Conservation (phyloP, 306 rosid genomes). For the Elaeagnus macrophylla region DNA sequence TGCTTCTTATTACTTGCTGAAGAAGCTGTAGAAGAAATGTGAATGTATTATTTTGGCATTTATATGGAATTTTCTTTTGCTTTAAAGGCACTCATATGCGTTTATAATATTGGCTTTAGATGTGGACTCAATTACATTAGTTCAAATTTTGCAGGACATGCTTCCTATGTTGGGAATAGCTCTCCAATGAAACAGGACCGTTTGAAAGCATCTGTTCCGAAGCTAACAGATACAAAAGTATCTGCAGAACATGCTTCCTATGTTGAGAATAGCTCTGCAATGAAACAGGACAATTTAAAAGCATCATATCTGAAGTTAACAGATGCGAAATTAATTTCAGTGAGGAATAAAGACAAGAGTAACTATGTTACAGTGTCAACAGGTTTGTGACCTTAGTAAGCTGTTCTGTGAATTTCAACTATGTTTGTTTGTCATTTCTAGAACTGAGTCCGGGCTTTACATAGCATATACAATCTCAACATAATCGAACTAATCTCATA, state of each 20-base stretch:
- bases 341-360: constrained; percentile 6
- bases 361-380: not conserved
- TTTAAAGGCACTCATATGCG: no score
- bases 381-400: constrained; percentile 4
- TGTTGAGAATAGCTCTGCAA: constrained; percentile 2
- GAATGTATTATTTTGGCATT: no score
- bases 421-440: no score
- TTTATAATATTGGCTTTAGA: no score
- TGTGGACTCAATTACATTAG: no score
- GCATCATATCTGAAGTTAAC: not conserved
- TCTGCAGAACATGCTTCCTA: constrained; percentile 10
- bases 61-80: no score
- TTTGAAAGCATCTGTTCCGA: not conserved
- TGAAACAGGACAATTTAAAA: constrained; percentile 8
- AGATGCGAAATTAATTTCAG: not conserved
- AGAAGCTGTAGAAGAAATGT: no score
- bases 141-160: constrained; percentile 7
- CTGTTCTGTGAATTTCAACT: no score
- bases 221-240: not conserved
- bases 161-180: constrained; percentile 6
- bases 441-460: no score
- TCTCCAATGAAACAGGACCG: constrained; percentile 5
- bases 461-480: no score
- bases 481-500: no score
- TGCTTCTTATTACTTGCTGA: not conserved